Conservation (phyloP, 805 yeast genomes). For the Wickerhamomyces hampshirensis region DNA sequence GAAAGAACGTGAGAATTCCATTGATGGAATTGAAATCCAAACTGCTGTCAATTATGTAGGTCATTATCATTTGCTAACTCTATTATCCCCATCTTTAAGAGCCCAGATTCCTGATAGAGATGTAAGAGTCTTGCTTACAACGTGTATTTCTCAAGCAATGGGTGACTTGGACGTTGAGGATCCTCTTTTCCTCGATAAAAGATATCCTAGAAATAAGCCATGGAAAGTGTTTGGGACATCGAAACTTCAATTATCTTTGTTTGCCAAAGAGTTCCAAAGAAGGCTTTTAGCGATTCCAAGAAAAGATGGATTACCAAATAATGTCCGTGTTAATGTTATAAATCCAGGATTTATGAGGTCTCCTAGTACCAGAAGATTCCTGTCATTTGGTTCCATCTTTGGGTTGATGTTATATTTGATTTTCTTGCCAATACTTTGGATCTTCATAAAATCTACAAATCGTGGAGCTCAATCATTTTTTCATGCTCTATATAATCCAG, state of each 20-base stretch:
- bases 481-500: conserved; percentile 68
- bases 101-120: conserved; percentile 95
- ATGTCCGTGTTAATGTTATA: conserved; percentile 65
- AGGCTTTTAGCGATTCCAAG: conserved; percentile 54
- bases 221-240: conserved; percentile 80
- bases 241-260: conserved; percentile 68
- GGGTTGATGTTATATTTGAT: conserved; percentile 62
- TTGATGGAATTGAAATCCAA: conserved; percentile 85
- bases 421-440: conserved; percentile 77
- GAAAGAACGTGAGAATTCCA: conserved; percentile 54
- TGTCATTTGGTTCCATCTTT: conserved; percentile 69
- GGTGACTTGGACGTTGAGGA: conserved; percentile 62
- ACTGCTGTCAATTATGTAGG: conserved; percentile 78
- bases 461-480: conserved; percentile 80
- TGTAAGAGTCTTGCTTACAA: conserved; percentile 73
- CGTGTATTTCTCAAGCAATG: conserved; percentile 73
- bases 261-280: conserved; percentile 76
- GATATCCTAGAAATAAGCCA: conserved; percentile 59
- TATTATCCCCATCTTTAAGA: conserved; percentile 77
- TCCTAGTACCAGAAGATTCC: conserved; percentile 72
- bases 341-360: conserved; percentile 94
- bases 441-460: conserved; percentile 66
- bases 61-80: conserved; percentile 73
- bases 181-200: conserved; percentile 53
- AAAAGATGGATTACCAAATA: conserved; percentile 66